phyloP scores from a whole-genome alignment of 2,329 filamentous ascomycete species.

The Magnaporthiopsis incrustans region DNA sequence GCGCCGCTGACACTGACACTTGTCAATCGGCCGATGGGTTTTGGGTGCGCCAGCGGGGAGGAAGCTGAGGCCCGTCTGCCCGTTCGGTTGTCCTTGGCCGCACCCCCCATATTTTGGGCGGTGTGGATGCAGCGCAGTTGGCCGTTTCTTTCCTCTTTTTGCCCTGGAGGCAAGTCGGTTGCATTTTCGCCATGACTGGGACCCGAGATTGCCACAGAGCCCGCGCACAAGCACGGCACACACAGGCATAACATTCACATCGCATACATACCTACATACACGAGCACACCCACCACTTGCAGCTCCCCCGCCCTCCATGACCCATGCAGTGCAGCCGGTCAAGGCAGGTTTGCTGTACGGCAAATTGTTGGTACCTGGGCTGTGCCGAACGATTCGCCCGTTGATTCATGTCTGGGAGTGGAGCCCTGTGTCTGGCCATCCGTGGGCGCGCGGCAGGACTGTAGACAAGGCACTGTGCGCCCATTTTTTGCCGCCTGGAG shows the following conservation, averaged over 20 bases:
- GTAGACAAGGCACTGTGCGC: neutral
- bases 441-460: neutral
- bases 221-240: neutral
- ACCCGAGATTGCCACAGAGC: neutral
- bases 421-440: too few species aligned
- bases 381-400: neutral
- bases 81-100: neutral
- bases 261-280: neutral
- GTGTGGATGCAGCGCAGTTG: neutral
- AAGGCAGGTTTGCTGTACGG: neutral
- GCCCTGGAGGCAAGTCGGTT: neutral
- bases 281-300: neutral
- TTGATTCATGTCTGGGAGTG: neutral
- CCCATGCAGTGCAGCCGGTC: neutral
- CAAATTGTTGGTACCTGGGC: neutral
- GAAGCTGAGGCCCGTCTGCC: neutral
- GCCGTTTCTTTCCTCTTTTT: neutral
- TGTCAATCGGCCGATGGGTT: conserved; percentile 4
- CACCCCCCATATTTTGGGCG: neutral
- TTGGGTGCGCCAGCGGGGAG: neutral
- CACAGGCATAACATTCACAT: too few species aligned
- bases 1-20: conserved; percentile 1
- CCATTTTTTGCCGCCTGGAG: neutral
- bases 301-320: neutral
- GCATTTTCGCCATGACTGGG: too few species aligned